phyloP scores from a whole-genome alignment of 73 alveolate genomes.

The Paramecium caudatum region DNA sequence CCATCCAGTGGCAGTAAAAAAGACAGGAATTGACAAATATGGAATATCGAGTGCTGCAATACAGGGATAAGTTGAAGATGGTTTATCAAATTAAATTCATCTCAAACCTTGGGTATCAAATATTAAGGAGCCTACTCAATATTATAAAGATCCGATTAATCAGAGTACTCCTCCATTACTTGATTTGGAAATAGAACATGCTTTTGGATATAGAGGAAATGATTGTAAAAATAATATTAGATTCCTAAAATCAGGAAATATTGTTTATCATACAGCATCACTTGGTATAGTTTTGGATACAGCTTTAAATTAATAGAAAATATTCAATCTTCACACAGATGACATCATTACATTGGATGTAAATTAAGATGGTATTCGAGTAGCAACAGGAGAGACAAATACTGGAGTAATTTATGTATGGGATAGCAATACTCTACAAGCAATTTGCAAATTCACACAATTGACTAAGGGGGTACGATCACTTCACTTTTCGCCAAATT shows the following conservation, averaged over 20 bases:
- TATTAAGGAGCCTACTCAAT: slow-evolving; percentile 78
- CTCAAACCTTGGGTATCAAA: slow-evolving; percentile 84
- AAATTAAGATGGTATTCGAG: slow-evolving; percentile 83
- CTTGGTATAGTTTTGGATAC: slow-evolving; percentile 90
- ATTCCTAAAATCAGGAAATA: slow-evolving; percentile 85
- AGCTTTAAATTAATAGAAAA: slow-evolving; percentile 80
- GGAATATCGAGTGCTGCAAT: slow-evolving; percentile 81
- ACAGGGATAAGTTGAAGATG: not conserved
- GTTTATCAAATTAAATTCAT: slow-evolving; percentile 16
- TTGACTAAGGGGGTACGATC: slow-evolving; percentile 85
- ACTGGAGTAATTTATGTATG: slow-evolving; percentile 90
- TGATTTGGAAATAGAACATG: slow-evolving; percentile 88
- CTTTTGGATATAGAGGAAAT: slow-evolving; percentile 97
- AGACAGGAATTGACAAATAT: slow-evolving; percentile 84
- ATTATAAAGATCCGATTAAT: slow-evolving; percentile 83
- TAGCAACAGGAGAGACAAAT: slow-evolving; percentile 95
- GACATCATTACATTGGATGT: slow-evolving; percentile 93
- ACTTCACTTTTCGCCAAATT: slow-evolving; percentile 87
- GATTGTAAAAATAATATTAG: slow-evolving; percentile 95
- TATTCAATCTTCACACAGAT: slow-evolving; percentile 89
- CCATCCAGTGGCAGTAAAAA: slow-evolving; percentile 72
- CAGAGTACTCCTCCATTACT: slow-evolving; percentile 90
- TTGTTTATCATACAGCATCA: slow-evolving; percentile 96
- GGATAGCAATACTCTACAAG: slow-evolving; percentile 89
- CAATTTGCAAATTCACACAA: slow-evolving; percentile 77